Percentiles rank a stretch among this genome's conserved stretches.
Conservation (phyloP, 2,329 filamentous ascomycete genomes). For the Fusarium devonianum region DNA sequence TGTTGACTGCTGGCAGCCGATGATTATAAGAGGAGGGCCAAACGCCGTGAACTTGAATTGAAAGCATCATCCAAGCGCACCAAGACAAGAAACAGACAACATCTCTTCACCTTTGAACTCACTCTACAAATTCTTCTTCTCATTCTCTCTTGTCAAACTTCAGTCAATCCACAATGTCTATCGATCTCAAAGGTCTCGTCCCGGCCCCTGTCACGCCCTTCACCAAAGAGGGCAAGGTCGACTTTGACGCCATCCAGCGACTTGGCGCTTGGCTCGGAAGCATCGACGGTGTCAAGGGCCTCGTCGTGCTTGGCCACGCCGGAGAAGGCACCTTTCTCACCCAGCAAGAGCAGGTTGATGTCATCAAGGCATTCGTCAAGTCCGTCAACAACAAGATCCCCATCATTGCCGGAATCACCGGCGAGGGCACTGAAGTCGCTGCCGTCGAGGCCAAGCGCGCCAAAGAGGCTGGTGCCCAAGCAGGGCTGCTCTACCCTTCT, state of each 20-base stretch:
- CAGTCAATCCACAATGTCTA: constrained; percentile 37
- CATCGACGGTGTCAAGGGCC: constrained; percentile 58
- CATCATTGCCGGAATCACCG: constrained; percentile 61
- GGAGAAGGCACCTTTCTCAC: constrained; percentile 63
- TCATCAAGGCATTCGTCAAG: constrained; percentile 61
- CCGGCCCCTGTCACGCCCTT: constrained; percentile 61
- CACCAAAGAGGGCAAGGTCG: constrained; percentile 55
- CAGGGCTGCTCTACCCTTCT: constrained; percentile 60
- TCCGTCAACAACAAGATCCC: constrained; percentile 58
- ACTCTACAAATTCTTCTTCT: background rate
- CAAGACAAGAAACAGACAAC: no score
- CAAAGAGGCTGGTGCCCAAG: constrained; percentile 57
- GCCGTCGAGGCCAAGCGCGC: constrained; percentile 59
- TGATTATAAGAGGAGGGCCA: no score
- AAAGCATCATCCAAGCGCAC: no score
- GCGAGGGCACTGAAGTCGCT: constrained; percentile 60
- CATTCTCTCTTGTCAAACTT: background rate
- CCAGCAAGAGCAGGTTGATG: constrained; percentile 55
- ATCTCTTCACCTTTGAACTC: no score
- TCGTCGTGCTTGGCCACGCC: constrained; percentile 62
- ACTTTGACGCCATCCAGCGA: constrained; percentile 60
- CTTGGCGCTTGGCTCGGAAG: constrained; percentile 61
- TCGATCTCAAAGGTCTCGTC: constrained; percentile 58
- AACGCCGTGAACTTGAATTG: no score
- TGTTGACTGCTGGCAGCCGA: no score